Base-by-base conservation (phyloP, 495 filamentous ascomycete species). In the Penicillium alfredii region DNA sequence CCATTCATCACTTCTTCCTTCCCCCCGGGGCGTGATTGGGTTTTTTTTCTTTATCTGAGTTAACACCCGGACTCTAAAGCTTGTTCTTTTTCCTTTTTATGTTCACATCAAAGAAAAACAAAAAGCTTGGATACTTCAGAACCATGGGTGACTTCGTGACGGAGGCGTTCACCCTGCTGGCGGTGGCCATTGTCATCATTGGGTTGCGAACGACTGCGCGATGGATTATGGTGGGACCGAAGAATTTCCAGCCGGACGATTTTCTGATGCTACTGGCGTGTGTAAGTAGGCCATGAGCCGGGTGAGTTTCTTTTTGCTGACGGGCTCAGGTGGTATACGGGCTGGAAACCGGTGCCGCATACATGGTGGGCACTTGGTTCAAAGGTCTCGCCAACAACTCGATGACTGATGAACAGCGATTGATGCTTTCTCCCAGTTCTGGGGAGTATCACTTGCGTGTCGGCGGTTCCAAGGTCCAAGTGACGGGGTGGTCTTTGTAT, bases 261-360 rank as follows among this genome's bases (percentile, higher is more conserved):
- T 79, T 77, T 52, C 44, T 81, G 7, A 80, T 80, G 74, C 42
- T 74, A 10, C 11, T 80, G 14, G 73, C 72, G 3, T 66, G 64
- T 29, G 76, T 77, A 51, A 55, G 68, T 55, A 11, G 3, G 12
- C 4, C 8, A 21, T 3, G 4, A 33, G 4, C n/a, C 9, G 16
- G 20, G 8, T n/a, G 11, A 16, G 17, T 12, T 26, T 4, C 14
- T 13, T 19, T 10, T 8, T 28, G 32, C 18, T 27, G 32, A 19
- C 44, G 18, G 36, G 35, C 14, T 20, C 20, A 25, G 35, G 38
- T 51, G 7, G 38, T 58, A 3, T 58, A 69, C 46, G 52, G 56
- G 35, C 51, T 45, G 49, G 68, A 72, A 51, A 69, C 66, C 0
- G 64, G 50, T 4, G 59, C 65, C n/a, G 68, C 68, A 29, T 72